These are phyloP conservation scores for Ilyonectria sp. DNA, from an alignment of 2,329 filamentous ascomycete species.

Conservation along the genomic window DNA sequence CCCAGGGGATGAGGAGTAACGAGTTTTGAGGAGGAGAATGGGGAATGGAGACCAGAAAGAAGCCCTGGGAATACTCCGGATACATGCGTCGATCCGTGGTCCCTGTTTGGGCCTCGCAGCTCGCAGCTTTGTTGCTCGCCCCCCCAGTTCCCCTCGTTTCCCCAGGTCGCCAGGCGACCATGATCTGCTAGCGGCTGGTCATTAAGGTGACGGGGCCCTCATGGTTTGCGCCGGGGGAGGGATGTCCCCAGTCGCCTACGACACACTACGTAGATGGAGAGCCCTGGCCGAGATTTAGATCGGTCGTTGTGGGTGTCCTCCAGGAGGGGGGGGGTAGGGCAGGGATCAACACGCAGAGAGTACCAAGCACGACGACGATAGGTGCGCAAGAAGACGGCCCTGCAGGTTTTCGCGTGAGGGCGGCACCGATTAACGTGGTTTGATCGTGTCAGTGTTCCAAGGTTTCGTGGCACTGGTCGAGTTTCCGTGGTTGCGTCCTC, in stretches of 20 bases:
- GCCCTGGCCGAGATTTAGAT: not conserved
- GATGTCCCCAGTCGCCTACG: not conserved
- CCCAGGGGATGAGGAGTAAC: not conserved
- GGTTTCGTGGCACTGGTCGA: not conserved
- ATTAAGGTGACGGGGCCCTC: not conserved
- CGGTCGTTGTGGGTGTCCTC: not conserved
- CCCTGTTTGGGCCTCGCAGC: not conserved
- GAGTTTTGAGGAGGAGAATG: not conserved
- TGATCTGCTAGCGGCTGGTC: not conserved
- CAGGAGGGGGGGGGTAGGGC: not conserved
- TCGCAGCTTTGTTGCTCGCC: not conserved
- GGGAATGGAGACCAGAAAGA: not conserved
- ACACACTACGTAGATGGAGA: not conserved
- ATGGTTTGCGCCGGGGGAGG: not conserved
- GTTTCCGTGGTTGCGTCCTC: not conserved
- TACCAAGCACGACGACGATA: constrained; percentile 7
- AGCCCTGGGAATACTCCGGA: not conserved
- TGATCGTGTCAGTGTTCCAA: not conserved
- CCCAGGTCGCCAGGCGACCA: not conserved
- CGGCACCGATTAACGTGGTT: not conserved
- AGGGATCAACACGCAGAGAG: not conserved
- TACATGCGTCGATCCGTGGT: not conserved
- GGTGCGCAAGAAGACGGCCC: constrained; percentile 17
- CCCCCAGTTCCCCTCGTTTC: not conserved
- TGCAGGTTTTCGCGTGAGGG: not conserved